A percentile compares a stretch with the other conserved stretches of the same genome.
Evolutionary conservation across 2,329 filamentous ascomycete genomes (phyloP).

Genomic region (Alternaria atra): DNA sequence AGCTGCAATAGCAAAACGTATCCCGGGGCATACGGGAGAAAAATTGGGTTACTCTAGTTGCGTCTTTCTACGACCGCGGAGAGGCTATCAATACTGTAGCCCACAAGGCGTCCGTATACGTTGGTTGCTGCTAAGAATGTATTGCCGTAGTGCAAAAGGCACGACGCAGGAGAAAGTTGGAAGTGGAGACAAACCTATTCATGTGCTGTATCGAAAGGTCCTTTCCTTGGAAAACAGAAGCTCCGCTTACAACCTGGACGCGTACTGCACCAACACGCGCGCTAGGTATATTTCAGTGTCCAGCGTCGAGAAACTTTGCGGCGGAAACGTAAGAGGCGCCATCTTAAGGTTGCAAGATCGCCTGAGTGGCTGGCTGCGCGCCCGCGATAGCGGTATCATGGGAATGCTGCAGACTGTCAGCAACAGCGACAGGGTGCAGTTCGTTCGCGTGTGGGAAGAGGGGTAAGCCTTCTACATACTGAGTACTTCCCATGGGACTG

Average conservation of each 20-base stretch:
- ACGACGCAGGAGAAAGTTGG: slow-evolving; percentile 23
- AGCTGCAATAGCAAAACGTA: neutral
- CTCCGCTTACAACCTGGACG: slow-evolving; percentile 11
- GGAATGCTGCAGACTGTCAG: slow-evolving; percentile 16
- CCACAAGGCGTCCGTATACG: slow-evolving; percentile 11
- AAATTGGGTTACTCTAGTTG: neutral
- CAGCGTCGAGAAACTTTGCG: slow-evolving; percentile 11
- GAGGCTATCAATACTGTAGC: neutral
- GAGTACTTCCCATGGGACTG: slow-evolving; percentile 18
- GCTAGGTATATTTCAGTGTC: slow-evolving; percentile 18
- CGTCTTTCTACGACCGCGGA: neutral
- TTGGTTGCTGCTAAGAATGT: slow-evolving; percentile 5
- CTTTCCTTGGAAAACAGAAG: slow-evolving; percentile 1
- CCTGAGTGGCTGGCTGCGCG: slow-evolving; percentile 17
- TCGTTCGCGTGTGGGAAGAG: slow-evolving; percentile 17
- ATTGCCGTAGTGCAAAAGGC: slow-evolving; percentile 19
- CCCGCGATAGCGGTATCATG: slow-evolving; percentile 21
- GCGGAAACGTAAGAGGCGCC: slow-evolving; percentile 25
- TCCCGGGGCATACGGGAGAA: neutral
- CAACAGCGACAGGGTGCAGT: slow-evolving; percentile 19
- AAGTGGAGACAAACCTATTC: slow-evolving; percentile 20
- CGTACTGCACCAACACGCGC: slow-evolving; percentile 13
- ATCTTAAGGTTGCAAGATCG: slow-evolving; percentile 10
- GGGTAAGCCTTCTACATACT: slow-evolving; percentile 21
- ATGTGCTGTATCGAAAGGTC: slow-evolving; percentile 6